Evolutionary conservation across 495 filamentous ascomycete genomes (phyloP).

Genomic region (Trichoderma virens): DNA sequence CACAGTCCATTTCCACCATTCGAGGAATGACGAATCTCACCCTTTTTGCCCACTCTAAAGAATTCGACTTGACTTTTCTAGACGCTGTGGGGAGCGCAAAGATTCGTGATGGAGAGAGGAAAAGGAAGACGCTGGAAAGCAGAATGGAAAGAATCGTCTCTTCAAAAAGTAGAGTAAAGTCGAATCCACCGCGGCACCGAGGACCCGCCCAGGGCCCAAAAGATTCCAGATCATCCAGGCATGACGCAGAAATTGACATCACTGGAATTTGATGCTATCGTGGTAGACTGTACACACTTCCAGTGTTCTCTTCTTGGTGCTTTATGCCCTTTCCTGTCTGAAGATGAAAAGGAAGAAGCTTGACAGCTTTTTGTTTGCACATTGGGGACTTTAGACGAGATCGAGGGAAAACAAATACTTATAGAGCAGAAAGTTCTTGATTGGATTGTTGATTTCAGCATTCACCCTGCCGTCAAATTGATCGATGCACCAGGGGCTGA

Average conservation of each 20-base stretch:
- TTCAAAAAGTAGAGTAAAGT: slow-evolving; percentile 33
- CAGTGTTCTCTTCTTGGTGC: background rate
- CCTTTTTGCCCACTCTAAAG: background rate
- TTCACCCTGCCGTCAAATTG: too few relatives aligned
- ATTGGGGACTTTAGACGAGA: too few relatives aligned
- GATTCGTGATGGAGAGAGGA: background rate
- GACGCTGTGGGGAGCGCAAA: background rate
- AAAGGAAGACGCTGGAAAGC: slow-evolving; percentile 32
- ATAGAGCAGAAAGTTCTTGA: too few relatives aligned
- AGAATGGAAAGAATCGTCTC: slow-evolving; percentile 38
- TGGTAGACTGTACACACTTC: too few relatives aligned
- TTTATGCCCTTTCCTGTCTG: background rate
- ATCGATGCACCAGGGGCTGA: too few relatives aligned
- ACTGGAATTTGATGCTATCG: background rate
- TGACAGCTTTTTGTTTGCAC: too few relatives aligned
- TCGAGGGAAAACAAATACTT: too few relatives aligned
- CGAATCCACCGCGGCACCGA: slow-evolving; percentile 10
- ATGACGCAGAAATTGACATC: background rate
- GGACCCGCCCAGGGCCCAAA: background rate
- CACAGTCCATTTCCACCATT: background rate
- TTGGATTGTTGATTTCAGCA: too few relatives aligned
- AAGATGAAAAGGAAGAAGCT: too few relatives aligned
- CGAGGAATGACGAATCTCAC: background rate
- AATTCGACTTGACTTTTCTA: background rate
- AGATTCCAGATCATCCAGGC: background rate